Evolutionary conservation across 2,329 filamentous ascomycete genomes (phyloP), one percentile per base, ranked within the genome.

Genomic region (Fusarium papillatum): DNA sequence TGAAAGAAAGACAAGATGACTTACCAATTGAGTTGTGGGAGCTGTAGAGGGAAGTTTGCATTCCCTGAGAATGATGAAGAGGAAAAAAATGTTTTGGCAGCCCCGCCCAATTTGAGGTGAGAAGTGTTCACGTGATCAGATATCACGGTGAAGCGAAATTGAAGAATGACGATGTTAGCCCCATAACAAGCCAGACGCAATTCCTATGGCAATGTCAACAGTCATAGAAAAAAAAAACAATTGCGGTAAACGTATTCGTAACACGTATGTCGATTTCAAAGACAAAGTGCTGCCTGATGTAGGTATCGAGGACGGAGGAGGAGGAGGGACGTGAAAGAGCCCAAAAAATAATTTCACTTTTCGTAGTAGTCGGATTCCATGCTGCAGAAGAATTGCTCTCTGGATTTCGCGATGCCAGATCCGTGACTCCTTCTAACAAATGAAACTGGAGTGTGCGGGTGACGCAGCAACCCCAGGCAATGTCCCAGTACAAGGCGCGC

Each of bases 381-480:
- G 76, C 71, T 78, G 78, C 77, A 79, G 78, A 79, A 80, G 75
- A 79, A 78, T 75, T 79, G 78, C 79, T 80, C 78, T 80, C 78
- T 80, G 78, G 67, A 78, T 79, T 80, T 80, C 78, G 76, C 78
- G 76, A 76, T 79, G 69, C 78, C 78, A 80, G 78, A 80, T 77
- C 78, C 78, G 77, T 80, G 78, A 79, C 78, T 80, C 78, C 78
- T 79, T 62, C 78, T 80, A 80, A 80, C 78, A 80, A 79, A 80
- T 80, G 78, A 80, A 80, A 80, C 78, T 79, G 77, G 71, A 79
- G 69, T 73, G 69, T 73, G 78, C 76, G 72, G 72, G 69, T 72
- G 72, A 70, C 70, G 78, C 77, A 79, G 73, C 77, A 79, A 70
- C 78, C 79, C 78, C 78, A 80, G 78, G 72, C 57, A 75, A 79